Base-by-base conservation (phyloP, 1,284 basidiomycete genomes). In the Gomphus bonarii region DNA sequence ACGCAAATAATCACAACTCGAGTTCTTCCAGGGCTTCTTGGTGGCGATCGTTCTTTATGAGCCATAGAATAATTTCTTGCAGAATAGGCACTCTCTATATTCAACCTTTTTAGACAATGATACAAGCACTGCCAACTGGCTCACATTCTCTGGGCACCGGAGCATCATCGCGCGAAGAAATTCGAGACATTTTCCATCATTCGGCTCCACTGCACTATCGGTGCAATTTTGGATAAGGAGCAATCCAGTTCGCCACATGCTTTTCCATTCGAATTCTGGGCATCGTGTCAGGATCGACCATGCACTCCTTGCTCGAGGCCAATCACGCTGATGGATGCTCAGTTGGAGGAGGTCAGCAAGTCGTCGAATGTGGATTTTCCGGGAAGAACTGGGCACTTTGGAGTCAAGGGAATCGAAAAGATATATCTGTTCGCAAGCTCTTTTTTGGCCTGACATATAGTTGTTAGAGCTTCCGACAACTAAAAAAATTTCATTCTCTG, bases 281-380 rank as follows among this genome's bases (percentile, higher is more conserved):
- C 91, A 94, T 61, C 84, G 78, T n/a, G 81, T 78, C 40, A 95
- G 77, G 58, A 94, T 86, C 31, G 78, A 73, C 88, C 90, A 95
- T 9, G 87, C 87, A 60, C 80, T 75, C 51, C 72, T 76, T 16
- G 91, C 91, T 40, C 88, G 77, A 35, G 67, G 65, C 52, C 82
- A 68, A 66, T 94, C 88, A 40, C 78, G 74, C 12, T 82, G 78
- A 53, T 89, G 84, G 40, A 94, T 71, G 63, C 78, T 85, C 43
- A 90, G 70, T 55, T 92, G 82, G 14, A 94, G 70, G 12, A 91
- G 65, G 67, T 91, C 88, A 65, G 80, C 82, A 3, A 91, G 72
- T 14, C 85, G 80, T 30, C 83, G 78, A 46, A 91, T 75, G 66
- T 90, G 88, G 3, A 81, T 70, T 66, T 81, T 84, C 35, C 87